Base-by-base conservation (phyloP, 257 asterid genomes). In the Solanum arcanum region DNA sequence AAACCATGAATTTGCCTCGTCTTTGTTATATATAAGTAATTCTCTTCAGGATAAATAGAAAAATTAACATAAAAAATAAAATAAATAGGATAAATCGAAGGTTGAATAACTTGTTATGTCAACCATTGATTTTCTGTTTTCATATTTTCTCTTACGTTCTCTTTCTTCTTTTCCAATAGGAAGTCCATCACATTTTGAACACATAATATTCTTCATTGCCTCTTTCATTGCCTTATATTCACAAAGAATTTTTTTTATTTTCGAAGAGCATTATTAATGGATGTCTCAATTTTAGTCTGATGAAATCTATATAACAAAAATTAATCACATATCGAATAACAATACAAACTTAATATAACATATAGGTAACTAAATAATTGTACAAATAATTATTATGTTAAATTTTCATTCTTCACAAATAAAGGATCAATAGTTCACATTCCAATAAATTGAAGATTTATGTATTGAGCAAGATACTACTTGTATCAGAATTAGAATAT, bases 191-290 rank as follows among this genome's bases (percentile, higher is more conserved):
- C 98, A 95, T 7, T 84, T 39, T 1, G 86, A 91, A 89, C 96
- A 94, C 1, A 86, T 6, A 23, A 89, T 46, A 89, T 84, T 93
- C 80, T 85, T 87, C 86, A 94, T 62, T 6, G 94, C 91, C 78
- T 92, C 93, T 86, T 85, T 92, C 90, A 93, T 88, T 21, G 94
- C 94, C 23, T 91, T 88, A 88, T 94, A 92, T 90, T 94, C 94
- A 46, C 88, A 83, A 35, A 86, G 94, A 42, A 92, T 92, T 78
- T 94, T 94, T 89, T 21, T 39, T 94, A 94, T 9, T 89, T 21
- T 39, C 91, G 91, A 44, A 94, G 95, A 64, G 89, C 44, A 86
- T 83, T 87, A 86, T 93, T 93, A 86, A 91, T 91, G n/a, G 92
- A 93, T 88, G 76, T 93, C 75, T 93, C 95, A 87, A 83, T 88